Conservation (phyloP, 495 filamentous ascomycete genomes). For the Sordaria brevicollis region DNA sequence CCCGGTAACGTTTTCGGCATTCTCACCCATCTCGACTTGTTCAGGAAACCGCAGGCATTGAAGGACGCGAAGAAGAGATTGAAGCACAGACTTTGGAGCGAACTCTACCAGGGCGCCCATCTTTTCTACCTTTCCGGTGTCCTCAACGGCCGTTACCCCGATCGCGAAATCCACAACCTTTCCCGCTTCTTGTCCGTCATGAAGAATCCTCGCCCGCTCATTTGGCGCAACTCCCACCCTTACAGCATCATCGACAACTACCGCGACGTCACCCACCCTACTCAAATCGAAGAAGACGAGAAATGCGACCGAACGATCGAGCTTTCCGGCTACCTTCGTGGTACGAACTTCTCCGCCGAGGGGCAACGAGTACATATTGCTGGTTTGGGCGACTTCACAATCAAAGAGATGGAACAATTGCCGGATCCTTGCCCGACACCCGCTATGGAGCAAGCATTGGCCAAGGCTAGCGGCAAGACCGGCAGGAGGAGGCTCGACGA, state of each 20-base stretch:
- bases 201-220: slow-evolving; percentile 91
- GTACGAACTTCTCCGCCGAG: slow-evolving; percentile 87
- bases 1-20: slow-evolving; percentile 97
- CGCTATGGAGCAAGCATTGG: slow-evolving; percentile 72
- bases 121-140: slow-evolving; percentile 94
- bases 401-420: slow-evolving; percentile 72
- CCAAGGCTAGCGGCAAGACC: slow-evolving; percentile 71
- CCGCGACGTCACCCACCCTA: slow-evolving; percentile 87
- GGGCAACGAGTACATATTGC: slow-evolving; percentile 86
- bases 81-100: slow-evolving; percentile 93
- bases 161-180: slow-evolving; percentile 91
- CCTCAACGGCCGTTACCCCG: slow-evolving; percentile 91
- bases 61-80: slow-evolving; percentile 88
- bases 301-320: slow-evolving; percentile 86
- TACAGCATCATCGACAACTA: slow-evolving; percentile 91
- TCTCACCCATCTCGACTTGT: slow-evolving; percentile 89
- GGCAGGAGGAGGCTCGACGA: slow-evolving; percentile 72
- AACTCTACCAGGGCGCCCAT: slow-evolving; percentile 93
- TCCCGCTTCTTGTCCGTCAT: slow-evolving; percentile 92
- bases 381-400: slow-evolving; percentile 83
- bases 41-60: slow-evolving; percentile 81
- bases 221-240: slow-evolving; percentile 96
- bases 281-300: slow-evolving; percentile 71
- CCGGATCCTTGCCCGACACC: slow-evolving; percentile 96
- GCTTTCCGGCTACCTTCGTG: slow-evolving; percentile 86